Conservation (phyloP, 1,284 basidiomycete species). For the Grifola frondosa region DNA sequence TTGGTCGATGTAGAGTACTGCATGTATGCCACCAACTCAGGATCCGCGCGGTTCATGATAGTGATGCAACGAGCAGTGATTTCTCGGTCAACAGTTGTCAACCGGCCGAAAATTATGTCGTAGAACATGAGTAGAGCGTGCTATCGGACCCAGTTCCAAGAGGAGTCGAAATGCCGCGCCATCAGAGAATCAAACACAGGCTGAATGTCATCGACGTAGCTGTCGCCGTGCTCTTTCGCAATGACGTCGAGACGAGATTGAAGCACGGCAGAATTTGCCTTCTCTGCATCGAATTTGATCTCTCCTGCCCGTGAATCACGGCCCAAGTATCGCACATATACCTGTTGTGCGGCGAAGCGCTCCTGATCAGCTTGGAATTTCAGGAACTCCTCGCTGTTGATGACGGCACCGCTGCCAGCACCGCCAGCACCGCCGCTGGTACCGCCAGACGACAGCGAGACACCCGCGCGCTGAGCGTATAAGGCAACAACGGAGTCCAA, state of each 20-base stretch:
- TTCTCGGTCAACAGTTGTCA: conserved; percentile 89
- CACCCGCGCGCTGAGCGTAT: conserved; percentile 86
- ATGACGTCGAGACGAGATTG: conserved; percentile 89
- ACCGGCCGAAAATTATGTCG: conserved; percentile 92
- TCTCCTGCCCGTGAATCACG: conserved; percentile 90
- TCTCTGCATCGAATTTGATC: conserved; percentile 84
- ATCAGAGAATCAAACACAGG: conserved; percentile 92
- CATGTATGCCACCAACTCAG: conserved; percentile 88
- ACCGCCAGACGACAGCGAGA: conserved; percentile 69
- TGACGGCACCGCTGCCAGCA: conserved; percentile 72
- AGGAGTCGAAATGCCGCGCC: conserved; percentile 95
- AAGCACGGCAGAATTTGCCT: conserved; percentile 65
- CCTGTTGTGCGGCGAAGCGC: conserved; percentile 87
- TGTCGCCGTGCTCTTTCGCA: conserved; percentile 85
- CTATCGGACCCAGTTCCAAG: conserved; percentile 98
- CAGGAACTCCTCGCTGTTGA: conserved; percentile 97
- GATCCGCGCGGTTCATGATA: conserved; percentile 95
- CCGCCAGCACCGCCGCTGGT: conserved; percentile 60
- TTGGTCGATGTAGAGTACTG: conserved; percentile 88
- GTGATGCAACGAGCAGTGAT: conserved; percentile 96
- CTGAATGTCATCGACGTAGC: conserved; percentile 91
- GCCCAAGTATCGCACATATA: conserved; percentile 95
- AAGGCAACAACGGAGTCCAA: conserved; percentile 80
- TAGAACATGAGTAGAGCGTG: conserved; percentile 94
- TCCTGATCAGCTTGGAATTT: conserved; percentile 94